Conservation (phyloP, 495 filamentous ascomycete genomes). For the Entonaema liquescens region DNA sequence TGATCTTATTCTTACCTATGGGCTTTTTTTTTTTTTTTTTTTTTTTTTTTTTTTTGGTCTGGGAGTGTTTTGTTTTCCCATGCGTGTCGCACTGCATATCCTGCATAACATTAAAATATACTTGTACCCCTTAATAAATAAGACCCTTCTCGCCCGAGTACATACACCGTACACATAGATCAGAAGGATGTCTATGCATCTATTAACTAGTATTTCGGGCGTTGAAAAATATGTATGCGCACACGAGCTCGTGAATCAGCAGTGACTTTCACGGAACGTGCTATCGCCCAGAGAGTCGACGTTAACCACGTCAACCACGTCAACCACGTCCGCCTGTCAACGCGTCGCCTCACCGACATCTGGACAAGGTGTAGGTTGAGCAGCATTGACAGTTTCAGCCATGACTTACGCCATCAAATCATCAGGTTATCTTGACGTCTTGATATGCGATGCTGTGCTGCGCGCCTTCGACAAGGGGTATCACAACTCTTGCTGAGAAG, state of each 20-base stretch:
- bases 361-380: conserved; percentile 12
- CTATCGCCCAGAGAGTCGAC: conserved; percentile 13
- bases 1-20: neutral
- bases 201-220: conserved; percentile 15
- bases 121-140: conserved; percentile 24
- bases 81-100: conserved; percentile 28
- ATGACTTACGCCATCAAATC: conserved; percentile 2
- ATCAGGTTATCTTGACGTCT: conserved; percentile 22
- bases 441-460: conserved; percentile 24
- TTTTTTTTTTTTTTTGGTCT: too few species aligned
- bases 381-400: conserved; percentile 20
- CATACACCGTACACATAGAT: conserved; percentile 21
- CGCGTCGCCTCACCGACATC: conserved; percentile 1
- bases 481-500: neutral
- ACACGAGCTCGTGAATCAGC: conserved; percentile 11
- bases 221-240: neutral
- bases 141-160: conserved; percentile 36
- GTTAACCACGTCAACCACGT: too few species aligned
- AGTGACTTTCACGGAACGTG: conserved; percentile 13
- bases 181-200: conserved; percentile 11
- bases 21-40: too few species aligned
- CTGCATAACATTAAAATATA: conserved; percentile 30
- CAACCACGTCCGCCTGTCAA: conserved; percentile 4
- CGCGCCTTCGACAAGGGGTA: conserved; percentile 11
- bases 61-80: neutral